phyloP scores from a whole-genome alignment of 1,139 yeast genomes.

The Protomyces inouyei region DNA sequence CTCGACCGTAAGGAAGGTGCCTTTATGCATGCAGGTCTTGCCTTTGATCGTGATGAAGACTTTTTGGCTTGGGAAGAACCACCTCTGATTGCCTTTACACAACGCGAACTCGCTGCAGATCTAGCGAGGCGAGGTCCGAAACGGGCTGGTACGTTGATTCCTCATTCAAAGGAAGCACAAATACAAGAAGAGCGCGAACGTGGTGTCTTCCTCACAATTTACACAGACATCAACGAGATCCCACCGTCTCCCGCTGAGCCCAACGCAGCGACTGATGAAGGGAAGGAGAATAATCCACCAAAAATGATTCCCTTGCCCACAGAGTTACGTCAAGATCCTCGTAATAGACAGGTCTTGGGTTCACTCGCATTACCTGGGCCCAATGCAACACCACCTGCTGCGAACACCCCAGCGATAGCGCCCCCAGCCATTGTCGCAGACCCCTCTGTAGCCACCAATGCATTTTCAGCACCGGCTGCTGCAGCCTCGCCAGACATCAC shows the following conservation, averaged over 20 bases:
- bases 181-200: neutral
- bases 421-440: neutral
- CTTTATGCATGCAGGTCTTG: constrained; percentile 37
- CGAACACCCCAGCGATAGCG: neutral
- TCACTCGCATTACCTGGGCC: neutral
- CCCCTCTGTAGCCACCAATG: neutral
- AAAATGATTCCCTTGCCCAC: constrained; percentile 17
- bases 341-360: constrained; percentile 7
- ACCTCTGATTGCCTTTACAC: neutral
- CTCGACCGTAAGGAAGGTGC: constrained; percentile 37
- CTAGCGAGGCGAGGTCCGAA: constrained; percentile 9
- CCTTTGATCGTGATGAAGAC: constrained; percentile 35
- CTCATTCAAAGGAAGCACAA: neutral
- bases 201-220: neutral
- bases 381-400: neutral
- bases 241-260: constrained; percentile 23
- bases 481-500: neutral
- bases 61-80: constrained; percentile 32
- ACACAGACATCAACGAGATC: neutral
- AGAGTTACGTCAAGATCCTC: constrained; percentile 16
- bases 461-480: neutral
- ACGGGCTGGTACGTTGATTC: constrained; percentile 10
- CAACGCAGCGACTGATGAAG: neutral
- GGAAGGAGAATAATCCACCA: neutral
- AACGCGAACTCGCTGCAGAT: neutral